phyloP scores from a whole-genome alignment of 2,329 filamentous ascomycete genomes.

The Neoascochyta sp. region DNA sequence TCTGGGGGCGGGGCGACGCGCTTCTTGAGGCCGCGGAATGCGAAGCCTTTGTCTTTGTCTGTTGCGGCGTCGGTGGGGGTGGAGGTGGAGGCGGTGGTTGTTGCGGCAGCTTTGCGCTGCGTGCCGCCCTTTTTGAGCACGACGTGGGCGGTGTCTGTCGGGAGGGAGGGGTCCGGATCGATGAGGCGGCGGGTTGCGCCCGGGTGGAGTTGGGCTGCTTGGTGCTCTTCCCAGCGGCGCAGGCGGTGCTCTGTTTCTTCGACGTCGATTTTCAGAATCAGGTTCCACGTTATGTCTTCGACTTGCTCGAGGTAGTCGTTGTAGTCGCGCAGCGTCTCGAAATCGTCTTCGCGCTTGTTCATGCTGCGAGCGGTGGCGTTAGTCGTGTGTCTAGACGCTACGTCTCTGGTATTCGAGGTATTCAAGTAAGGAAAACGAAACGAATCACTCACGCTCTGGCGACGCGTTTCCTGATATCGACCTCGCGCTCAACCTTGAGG shows the following conservation, averaged over 20 bases:
- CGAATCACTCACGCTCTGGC: slow-evolving; percentile 53
- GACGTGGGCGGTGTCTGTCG: slow-evolving; percentile 16
- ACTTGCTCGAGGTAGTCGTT: slow-evolving; percentile 95
- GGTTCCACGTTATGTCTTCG: slow-evolving; percentile 83
- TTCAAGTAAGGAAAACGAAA: too few relatives aligned
- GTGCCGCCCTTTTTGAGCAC: slow-evolving; percentile 64
- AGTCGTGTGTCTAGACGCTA: slow-evolving; percentile 3
- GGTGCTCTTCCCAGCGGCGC: slow-evolving; percentile 68
- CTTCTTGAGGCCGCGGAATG: slow-evolving; percentile 77
- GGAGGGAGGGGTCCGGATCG: slow-evolving; percentile 15
- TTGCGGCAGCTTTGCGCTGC: slow-evolving; percentile 49
- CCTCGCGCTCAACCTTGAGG: slow-evolving; percentile 82
- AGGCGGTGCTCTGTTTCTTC: slow-evolving; percentile 60
- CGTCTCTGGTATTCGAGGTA: background rate
- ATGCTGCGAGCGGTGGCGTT: slow-evolving; percentile 57
- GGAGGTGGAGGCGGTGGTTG: slow-evolving; percentile 9
- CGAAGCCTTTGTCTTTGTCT: slow-evolving; percentile 38
- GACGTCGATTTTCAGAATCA: slow-evolving; percentile 68
- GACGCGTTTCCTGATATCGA: slow-evolving; percentile 82
- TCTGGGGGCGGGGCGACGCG: slow-evolving; percentile 59
- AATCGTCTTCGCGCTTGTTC: slow-evolving; percentile 87
- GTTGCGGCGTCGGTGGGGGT: slow-evolving; percentile 21
- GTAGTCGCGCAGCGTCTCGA: slow-evolving; percentile 75
- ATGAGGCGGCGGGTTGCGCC: slow-evolving; percentile 40
- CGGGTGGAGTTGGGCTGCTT: slow-evolving; percentile 53